A percentile compares a stretch with the other conserved stretches of the same genome.
Conservation (phyloP, 805 yeast genomes). For the Lipomyces starkeyi region DNA sequence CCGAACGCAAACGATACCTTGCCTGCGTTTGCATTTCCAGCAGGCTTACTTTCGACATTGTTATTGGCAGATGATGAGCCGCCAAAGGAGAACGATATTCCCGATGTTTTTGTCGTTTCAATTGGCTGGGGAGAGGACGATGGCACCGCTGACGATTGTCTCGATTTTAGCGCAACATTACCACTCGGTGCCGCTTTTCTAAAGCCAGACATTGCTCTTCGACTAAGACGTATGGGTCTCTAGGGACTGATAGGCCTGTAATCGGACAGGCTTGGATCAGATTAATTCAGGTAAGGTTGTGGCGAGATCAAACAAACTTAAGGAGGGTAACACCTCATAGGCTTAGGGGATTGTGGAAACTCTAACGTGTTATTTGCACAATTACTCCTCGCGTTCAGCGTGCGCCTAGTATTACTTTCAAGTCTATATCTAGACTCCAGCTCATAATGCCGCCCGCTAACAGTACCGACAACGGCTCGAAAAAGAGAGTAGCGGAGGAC, state of each 20-base stretch:
- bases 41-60: slow-evolving; percentile 1
- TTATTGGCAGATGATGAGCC: slow-evolving; percentile 8
- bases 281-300: background rate
- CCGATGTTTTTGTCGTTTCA: background rate
- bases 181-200: background rate
- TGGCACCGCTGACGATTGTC: slow-evolving; percentile 1
- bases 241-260: background rate
- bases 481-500: slow-evolving; percentile 6
- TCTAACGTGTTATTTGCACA: background rate
- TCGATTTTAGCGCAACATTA: background rate
- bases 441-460: background rate
- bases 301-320: background rate
- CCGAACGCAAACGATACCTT: slow-evolving; percentile 17
- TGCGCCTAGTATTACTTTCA: background rate
- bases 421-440: background rate
- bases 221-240: background rate
- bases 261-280: background rate
- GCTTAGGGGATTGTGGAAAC: slow-evolving; percentile 3
- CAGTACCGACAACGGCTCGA: background rate
- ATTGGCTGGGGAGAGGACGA: background rate
- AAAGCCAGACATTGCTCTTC: background rate
- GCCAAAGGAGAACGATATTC: slow-evolving; percentile 30
- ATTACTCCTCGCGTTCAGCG: background rate
- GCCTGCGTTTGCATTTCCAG: slow-evolving; percentile 10
- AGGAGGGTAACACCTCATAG: slow-evolving; percentile 4